These are phyloP conservation scores for Magnusiomyces magnusii DNA, from an alignment of 1,139 yeast species.

Conservation along the genomic window DNA sequence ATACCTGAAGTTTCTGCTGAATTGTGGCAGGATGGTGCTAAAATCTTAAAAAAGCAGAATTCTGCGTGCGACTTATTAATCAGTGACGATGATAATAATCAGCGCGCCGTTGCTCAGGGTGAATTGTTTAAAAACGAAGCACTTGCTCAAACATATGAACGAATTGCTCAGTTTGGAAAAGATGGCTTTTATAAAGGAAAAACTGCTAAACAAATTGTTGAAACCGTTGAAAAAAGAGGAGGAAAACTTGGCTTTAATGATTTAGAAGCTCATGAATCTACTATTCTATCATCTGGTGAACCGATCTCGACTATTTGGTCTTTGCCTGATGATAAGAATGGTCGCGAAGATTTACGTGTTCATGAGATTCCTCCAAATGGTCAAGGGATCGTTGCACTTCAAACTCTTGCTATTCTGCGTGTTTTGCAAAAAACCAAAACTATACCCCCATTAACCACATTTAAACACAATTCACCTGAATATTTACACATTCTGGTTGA, in stretches of 20 bases:
- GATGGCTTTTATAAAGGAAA: slow-evolving; percentile 62
- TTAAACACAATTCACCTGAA: slow-evolving; percentile 62
- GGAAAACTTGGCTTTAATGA: slow-evolving; percentile 54
- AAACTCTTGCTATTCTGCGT: slow-evolving; percentile 59
- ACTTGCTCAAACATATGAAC: slow-evolving; percentile 48
- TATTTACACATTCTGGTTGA: slow-evolving; percentile 65
- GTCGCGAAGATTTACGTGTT: slow-evolving; percentile 35
- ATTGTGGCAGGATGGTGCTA: slow-evolving; percentile 43
- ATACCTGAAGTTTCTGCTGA: slow-evolving; percentile 52
- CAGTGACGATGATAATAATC: background rate
- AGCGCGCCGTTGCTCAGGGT: slow-evolving; percentile 47
- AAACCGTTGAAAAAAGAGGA: slow-evolving; percentile 44
- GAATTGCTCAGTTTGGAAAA: slow-evolving; percentile 51
- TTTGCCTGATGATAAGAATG: background rate
- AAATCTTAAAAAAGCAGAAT: background rate
- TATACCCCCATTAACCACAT: slow-evolving; percentile 37
- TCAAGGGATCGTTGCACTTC: slow-evolving; percentile 65
- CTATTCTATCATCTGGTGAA: slow-evolving; percentile 48
- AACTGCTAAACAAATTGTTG: slow-evolving; percentile 58
- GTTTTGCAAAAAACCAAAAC: slow-evolving; percentile 41
- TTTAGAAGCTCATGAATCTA: slow-evolving; percentile 47
- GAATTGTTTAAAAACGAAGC: slow-evolving; percentile 48
- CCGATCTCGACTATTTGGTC: slow-evolving; percentile 27
- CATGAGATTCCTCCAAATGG: slow-evolving; percentile 86
- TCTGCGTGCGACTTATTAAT: background rate